Evolutionary conservation across 1,139 yeast genomes (phyloP).

Genomic region (Pichia sp.): DNA sequence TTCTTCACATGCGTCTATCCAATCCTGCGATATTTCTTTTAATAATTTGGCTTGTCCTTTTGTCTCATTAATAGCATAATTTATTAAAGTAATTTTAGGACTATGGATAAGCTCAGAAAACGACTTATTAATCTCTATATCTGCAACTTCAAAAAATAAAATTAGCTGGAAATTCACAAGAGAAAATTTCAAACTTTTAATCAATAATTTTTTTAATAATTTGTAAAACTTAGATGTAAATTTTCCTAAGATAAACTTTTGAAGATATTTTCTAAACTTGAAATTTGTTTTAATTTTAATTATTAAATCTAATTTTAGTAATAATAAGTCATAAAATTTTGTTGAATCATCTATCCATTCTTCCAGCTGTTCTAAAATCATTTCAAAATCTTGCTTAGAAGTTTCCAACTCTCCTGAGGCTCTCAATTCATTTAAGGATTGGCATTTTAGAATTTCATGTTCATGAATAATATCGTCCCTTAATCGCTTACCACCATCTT

Average conservation of each 20-base stretch:
- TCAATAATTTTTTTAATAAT: neutral
- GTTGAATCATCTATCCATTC: neutral
- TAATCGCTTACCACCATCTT: neutral
- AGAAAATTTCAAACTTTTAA: neutral
- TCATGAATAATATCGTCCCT: neutral
- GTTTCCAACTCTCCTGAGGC: constrained; percentile 1
- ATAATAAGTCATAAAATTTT: neutral
- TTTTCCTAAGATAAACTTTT: neutral
- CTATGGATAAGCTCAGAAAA: neutral
- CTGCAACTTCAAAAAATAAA: neutral
- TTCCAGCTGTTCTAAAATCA: constrained; percentile 7
- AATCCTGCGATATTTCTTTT: too few relatives aligned
- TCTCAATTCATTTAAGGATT: constrained; percentile 8
- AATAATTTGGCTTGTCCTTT: too few relatives aligned
- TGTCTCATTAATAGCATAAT: neutral
- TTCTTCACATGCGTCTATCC: too few relatives aligned
- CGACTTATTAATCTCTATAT: neutral
- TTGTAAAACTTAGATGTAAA: neutral
- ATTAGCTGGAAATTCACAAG: constrained; percentile 4
- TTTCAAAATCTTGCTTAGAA: constrained; percentile 8
- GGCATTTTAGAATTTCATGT: neutral
- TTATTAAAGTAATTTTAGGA: neutral
- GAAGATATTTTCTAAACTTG: constrained; percentile 1
- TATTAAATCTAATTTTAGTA: constrained; percentile 4
- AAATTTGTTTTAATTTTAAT: constrained; percentile 2